Percentiles rank a stretch among this genome's conserved stretches.
These are phyloP conservation scores for Noccaea caerulescens DNA, from an alignment of 345 rosid species.

Conservation along the genomic window DNA sequence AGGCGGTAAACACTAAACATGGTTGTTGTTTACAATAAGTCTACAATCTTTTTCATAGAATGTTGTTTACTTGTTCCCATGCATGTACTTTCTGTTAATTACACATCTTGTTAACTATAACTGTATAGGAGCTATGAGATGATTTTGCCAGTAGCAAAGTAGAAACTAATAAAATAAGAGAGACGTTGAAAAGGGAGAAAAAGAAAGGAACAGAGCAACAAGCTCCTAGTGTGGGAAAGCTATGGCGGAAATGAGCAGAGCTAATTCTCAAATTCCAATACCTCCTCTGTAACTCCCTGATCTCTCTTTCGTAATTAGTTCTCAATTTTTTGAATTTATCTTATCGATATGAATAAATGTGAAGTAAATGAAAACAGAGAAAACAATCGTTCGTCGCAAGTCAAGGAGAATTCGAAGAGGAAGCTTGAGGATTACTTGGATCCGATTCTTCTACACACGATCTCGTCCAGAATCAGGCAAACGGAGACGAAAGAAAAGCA, in stretches of 20 bases:
- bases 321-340: not conserved
- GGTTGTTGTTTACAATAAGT: no score
- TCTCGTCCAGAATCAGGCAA: slow-evolving; percentile 15
- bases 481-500: slow-evolving; percentile 8
- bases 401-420: slow-evolving; percentile 16
- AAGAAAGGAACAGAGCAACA: not conserved
- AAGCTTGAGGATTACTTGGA: slow-evolving; percentile 34
- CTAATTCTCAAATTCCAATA: not conserved
- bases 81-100: no score
- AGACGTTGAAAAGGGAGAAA: not conserved
- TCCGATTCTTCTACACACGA: slow-evolving; percentile 20
- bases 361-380: slow-evolving; percentile 3
- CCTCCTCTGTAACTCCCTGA: slow-evolving; percentile 2
- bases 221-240: slow-evolving; percentile 9
- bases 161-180: not conserved
- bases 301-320: not conserved
- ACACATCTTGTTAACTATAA: no score
- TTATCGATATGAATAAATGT: not conserved
- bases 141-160: no score
- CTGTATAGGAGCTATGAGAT: no score
- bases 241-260: slow-evolving; percentile 14
- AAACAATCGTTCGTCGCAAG: slow-evolving; percentile 12
- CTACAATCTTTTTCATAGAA: no score
- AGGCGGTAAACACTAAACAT: no score
- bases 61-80: no score